Evolutionary conservation across 2,329 filamentous ascomycete genomes (phyloP).

Genomic region (Neospermospora avenae): DNA sequence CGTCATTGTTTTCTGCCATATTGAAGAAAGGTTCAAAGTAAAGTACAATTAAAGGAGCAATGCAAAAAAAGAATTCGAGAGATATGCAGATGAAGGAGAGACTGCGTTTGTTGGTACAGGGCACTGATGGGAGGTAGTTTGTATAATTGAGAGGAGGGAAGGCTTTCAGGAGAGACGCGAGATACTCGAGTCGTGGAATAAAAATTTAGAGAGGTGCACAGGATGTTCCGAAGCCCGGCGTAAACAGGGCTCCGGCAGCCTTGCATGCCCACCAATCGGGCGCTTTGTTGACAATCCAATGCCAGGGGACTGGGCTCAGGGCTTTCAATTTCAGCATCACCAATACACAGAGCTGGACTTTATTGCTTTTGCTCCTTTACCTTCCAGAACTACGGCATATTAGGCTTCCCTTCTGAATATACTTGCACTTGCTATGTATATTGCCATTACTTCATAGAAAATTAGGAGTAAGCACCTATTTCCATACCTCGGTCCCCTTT

Average conservation of each 20-base stretch:
- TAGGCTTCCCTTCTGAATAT: constrained; percentile 4
- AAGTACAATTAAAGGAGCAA: constrained; percentile 18
- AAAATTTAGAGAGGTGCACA: constrained; percentile 5
- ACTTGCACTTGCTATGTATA: constrained; percentile 10
- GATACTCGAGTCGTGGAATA: constrained; percentile 8
- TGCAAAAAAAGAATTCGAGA: constrained; percentile 8
- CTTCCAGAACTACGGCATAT: neutral
- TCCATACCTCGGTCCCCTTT: neutral
- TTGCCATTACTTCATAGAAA: neutral
- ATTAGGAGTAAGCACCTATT: no score
- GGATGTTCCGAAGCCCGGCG: neutral
- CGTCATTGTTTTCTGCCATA: constrained; percentile 34
- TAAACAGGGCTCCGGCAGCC: neutral
- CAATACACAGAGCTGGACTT: neutral
- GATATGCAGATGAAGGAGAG: constrained; percentile 19
- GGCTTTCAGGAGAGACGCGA: constrained; percentile 9
- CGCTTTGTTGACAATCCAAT: constrained; percentile 8
- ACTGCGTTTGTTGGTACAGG: constrained; percentile 9
- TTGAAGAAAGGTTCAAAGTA: constrained; percentile 19
- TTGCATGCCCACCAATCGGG: constrained; percentile 6
- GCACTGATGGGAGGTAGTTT: constrained; percentile 13
- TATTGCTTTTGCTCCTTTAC: constrained; percentile 2
- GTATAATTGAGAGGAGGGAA: constrained; percentile 16
- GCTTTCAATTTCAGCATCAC: neutral
- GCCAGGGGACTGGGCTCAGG: neutral